Evolutionary conservation across 2,329 filamentous ascomycete species (phyloP).

Genomic region (Coccinonectria pachysandricola): DNA sequence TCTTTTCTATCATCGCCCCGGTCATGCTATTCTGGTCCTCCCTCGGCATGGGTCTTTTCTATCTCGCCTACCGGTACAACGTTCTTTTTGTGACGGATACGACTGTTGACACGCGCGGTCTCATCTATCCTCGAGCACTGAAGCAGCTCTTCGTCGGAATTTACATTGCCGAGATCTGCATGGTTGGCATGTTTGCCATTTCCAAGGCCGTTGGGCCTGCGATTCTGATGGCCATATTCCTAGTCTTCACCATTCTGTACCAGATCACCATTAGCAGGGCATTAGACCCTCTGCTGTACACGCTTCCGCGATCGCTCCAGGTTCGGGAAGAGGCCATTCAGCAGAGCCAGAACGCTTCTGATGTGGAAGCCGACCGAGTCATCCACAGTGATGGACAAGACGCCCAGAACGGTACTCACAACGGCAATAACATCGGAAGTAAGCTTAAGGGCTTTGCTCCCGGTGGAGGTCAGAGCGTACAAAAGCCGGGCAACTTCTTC

Average conservation of each 20-base stretch:
- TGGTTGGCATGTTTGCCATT: constrained; percentile 73
- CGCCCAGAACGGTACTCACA: constrained; percentile 6
- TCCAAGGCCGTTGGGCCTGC: constrained; percentile 58
- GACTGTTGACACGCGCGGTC: constrained; percentile 76
- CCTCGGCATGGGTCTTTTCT: constrained; percentile 67
- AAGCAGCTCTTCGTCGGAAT: constrained; percentile 77
- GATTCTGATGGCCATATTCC: constrained; percentile 63
- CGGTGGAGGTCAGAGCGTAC: constrained; percentile 10
- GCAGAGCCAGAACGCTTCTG: constrained; percentile 19
- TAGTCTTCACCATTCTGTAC: constrained; percentile 67
- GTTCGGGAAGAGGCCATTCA: constrained; percentile 32
- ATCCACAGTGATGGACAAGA: constrained; percentile 6
- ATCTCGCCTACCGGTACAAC: constrained; percentile 80
- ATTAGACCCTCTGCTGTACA: constrained; percentile 61
- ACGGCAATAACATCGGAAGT: constrained; percentile 9
- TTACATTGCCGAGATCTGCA: constrained; percentile 68
- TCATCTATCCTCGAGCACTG: constrained; percentile 77
- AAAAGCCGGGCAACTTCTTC: constrained; percentile 43
- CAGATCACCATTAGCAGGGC: constrained; percentile 62
- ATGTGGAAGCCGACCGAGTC: constrained; percentile 11
- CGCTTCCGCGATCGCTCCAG: constrained; percentile 53
- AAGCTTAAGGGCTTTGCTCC: constrained; percentile 10
- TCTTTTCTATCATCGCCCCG: constrained; percentile 76
- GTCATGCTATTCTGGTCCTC: constrained; percentile 73
- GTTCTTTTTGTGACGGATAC: constrained; percentile 72